Conservation (phyloP, 2,329 filamentous ascomycete genomes). For the Fusarium sp. region DNA sequence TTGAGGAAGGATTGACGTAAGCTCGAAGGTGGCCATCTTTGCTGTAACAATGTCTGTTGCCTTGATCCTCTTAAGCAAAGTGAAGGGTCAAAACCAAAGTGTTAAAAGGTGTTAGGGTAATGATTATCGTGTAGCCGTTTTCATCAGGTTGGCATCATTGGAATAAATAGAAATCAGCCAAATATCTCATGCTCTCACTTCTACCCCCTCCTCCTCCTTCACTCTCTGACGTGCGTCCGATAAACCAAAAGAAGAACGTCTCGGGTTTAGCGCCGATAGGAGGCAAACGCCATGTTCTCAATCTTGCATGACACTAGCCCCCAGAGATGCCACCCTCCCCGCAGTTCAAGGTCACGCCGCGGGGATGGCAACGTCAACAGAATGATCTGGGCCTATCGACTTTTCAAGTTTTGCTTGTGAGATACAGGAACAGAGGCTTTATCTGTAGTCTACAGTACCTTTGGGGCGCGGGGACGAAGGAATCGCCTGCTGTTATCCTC, state of each 20-base stretch:
- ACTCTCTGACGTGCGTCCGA: neutral
- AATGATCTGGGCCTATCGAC: neutral
- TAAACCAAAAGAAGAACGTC: neutral
- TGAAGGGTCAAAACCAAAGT: neutral
- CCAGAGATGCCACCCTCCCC: neutral
- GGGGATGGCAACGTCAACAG: neutral
- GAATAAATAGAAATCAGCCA: neutral
- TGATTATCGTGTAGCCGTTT: neutral
- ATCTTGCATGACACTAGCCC: slow-evolving; percentile 9
- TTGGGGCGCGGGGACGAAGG: neutral
- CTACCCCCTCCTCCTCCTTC: neutral
- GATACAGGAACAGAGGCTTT: neutral
- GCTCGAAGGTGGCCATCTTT: neutral
- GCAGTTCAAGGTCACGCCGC: neutral
- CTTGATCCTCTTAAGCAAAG: neutral
- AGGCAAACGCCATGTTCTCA: neutral
- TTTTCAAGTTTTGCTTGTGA: neutral
- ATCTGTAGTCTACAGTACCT: neutral
- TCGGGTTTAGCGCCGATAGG: neutral
- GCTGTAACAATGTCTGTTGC: neutral
- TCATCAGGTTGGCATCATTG: neutral
- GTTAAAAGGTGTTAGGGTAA: neutral
- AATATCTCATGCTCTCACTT: neutral
- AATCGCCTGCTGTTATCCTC: neutral
- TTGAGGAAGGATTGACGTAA: neutral